Conservation (phyloP, 495 filamentous ascomycete genomes). For the Neurospora pannonica region DNA sequence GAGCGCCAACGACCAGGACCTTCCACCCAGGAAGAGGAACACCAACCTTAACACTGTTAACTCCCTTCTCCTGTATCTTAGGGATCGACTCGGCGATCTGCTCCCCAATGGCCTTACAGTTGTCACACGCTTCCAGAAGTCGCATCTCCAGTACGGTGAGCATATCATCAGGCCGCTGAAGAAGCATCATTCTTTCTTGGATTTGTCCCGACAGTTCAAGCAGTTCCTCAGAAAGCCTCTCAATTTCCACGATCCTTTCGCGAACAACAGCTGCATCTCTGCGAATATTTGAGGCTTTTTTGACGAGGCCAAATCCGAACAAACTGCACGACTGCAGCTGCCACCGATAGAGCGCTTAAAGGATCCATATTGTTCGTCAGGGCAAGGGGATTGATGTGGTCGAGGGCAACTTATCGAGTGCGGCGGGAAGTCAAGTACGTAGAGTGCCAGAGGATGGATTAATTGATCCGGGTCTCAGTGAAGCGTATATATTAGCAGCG, state of each 20-base stretch:
- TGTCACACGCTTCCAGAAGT: background rate
- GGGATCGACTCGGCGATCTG: background rate
- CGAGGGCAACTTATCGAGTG: background rate
- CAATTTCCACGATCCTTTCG: background rate
- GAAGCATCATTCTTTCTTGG: background rate
- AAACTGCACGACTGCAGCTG: background rate
- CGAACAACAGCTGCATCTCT: background rate
- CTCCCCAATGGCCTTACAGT: background rate
- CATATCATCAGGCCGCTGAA: background rate
- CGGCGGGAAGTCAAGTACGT: background rate
- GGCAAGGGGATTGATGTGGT: background rate
- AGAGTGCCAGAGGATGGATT: background rate
- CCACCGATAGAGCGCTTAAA: constrained; percentile 4
- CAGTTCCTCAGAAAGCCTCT: background rate
- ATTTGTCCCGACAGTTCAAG: background rate
- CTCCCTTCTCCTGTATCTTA: background rate
- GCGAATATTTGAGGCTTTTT: background rate
- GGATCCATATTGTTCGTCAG: constrained; percentile 4
- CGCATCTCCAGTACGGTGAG: background rate
- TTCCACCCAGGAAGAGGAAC: background rate
- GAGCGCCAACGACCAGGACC: background rate
- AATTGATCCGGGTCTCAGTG: background rate
- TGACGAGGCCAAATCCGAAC: background rate
- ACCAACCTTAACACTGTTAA: background rate
- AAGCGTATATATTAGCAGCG: background rate